These are phyloP conservation scores for Suillus fuscotomentosus DNA, from an alignment of 768 basidiomycete species.

Conservation along the genomic window DNA sequence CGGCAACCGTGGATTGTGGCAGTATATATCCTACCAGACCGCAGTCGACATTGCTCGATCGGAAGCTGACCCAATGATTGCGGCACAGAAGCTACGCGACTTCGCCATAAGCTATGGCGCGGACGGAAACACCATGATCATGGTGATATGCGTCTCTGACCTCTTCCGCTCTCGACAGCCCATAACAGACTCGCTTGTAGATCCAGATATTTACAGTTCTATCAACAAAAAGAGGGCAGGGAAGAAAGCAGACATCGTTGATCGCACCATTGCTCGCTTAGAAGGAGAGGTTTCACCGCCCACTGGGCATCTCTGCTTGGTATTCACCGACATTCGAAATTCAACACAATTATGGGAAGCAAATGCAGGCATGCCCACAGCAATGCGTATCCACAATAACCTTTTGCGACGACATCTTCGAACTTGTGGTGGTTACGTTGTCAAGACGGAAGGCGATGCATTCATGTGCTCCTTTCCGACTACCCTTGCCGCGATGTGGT, in stretches of 20 bases:
- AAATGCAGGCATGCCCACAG: conserved; percentile 92
- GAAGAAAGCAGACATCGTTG: conserved; percentile 51
- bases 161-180: conserved; percentile 60
- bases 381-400: conserved; percentile 87
- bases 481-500: conserved; percentile 82
- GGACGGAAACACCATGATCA: conserved; percentile 93
- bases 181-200: conserved; percentile 30
- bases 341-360: conserved; percentile 97
- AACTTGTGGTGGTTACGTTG: conserved; percentile 94
- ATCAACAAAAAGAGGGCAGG: conserved; percentile 28
- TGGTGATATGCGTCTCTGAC: conserved; percentile 87
- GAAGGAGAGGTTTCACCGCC: conserved; percentile 83
- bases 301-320: conserved; percentile 83
- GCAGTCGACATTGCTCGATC: conserved; percentile 93
- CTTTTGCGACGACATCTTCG: conserved; percentile 84
- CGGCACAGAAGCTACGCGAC: conserved; percentile 95
- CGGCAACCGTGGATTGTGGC: conserved; percentile 92
- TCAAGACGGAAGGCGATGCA: conserved; percentile 98
- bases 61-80: conserved; percentile 78
- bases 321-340: conserved; percentile 97
- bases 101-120: conserved; percentile 97
- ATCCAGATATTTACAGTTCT: conserved; percentile 32
- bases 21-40: conserved; percentile 89
- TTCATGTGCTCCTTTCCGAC: conserved; percentile 99
- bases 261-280: conserved; percentile 61